These are phyloP conservation scores for Sugiyamaella paludigena DNA, from an alignment of 1,139 yeast species.

Conservation along the genomic window DNA sequence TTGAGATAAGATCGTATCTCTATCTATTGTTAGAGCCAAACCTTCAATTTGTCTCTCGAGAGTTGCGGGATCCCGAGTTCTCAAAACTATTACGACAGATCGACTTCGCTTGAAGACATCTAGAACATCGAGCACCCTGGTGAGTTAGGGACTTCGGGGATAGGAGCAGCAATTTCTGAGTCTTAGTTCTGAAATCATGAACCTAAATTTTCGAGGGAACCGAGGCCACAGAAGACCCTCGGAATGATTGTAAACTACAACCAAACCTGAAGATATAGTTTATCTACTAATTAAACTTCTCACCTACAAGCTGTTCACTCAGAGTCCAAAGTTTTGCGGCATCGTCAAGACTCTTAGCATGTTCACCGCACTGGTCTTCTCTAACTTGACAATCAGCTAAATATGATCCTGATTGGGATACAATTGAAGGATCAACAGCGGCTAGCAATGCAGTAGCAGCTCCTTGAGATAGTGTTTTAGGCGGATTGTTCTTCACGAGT, in stretches of 20 bases:
- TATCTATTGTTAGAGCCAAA: too few species aligned
- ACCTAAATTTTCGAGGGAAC: too few species aligned
- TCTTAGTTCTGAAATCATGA: too few species aligned
- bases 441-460: conserved; percentile 14
- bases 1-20: too few species aligned
- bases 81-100: too few species aligned
- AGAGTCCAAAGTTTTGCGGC: conserved; percentile 11
- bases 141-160: too few species aligned
- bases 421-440: conserved; percentile 13
- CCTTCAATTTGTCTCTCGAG: too few species aligned
- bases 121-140: too few species aligned
- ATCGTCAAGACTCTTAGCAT: conserved; percentile 11
- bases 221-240: too few species aligned
- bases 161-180: too few species aligned
- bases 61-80: too few species aligned
- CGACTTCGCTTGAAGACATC: too few species aligned
- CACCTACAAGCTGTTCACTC: conserved; percentile 11
- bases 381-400: conserved; percentile 10
- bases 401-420: conserved; percentile 2
- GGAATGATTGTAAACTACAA: neutral
- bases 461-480: conserved; percentile 9
- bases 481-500: neutral
- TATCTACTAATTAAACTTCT: conserved; percentile 7
- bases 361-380: conserved; percentile 10
- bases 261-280: neutral